Evolutionary conservation across 805 yeast genomes (phyloP).

Genomic region (Wickerhamiella dianesei): DNA sequence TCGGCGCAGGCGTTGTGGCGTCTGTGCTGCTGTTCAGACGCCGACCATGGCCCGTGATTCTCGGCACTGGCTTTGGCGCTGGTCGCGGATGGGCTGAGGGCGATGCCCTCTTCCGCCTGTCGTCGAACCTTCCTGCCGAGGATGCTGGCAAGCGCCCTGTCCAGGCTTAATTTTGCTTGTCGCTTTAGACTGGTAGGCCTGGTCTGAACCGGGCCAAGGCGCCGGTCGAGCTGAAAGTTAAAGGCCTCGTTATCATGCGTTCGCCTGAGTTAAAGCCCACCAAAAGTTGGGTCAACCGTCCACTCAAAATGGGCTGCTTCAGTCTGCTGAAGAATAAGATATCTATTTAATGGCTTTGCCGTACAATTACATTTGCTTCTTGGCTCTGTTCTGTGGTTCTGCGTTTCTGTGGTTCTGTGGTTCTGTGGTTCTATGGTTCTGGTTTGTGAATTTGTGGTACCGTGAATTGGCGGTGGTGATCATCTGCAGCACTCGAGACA

Average conservation of each 20-base stretch:
- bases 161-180: too few species aligned
- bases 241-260: too few species aligned
- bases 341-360: too few species aligned
- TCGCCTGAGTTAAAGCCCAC: too few species aligned
- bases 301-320: background rate
- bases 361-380: too few species aligned
- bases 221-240: too few species aligned
- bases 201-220: too few species aligned
- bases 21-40: conserved; percentile 83
- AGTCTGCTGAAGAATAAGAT: too few species aligned
- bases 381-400: too few species aligned
- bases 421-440: too few species aligned
- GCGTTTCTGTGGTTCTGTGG: too few species aligned
- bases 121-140: background rate
- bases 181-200: too few species aligned
- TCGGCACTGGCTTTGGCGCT: conserved; percentile 92
- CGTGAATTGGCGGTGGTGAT: background rate
- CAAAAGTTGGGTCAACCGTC: background rate
- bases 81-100: conserved; percentile 99
- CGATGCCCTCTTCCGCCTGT: conserved; percentile 74
- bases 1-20: conserved; percentile 90
- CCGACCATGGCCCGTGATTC: conserved; percentile 95
- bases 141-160: conserved; percentile 12
- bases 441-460: background rate
- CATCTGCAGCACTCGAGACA: conserved; percentile 21